Evolutionary conservation across 2,329 filamentous ascomycete genomes (phyloP).

Genomic region (Aspergillus melleus): DNA sequence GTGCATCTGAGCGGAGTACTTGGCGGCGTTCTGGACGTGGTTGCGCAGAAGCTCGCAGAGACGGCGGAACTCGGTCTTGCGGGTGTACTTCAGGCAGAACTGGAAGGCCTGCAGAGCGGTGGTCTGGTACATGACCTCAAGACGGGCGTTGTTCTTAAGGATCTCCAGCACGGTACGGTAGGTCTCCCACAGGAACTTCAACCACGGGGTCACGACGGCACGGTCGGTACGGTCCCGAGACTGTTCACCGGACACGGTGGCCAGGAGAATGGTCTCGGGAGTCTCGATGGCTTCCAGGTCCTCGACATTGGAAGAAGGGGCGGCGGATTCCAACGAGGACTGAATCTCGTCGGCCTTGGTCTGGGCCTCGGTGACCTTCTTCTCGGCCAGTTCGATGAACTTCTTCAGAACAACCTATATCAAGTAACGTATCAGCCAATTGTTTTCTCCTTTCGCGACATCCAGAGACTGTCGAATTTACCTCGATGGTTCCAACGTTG

Average conservation of each 20-base stretch:
- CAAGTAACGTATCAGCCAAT: conserved; percentile 8
- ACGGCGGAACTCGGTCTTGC: conserved; percentile 98
- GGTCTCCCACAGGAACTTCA: conserved; percentile 99
- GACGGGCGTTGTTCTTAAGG: conserved; percentile 95
- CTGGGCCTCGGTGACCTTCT: conserved; percentile 95
- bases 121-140: conserved; percentile 97
- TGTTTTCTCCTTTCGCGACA: neutral
- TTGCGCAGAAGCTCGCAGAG: conserved; percentile 98
- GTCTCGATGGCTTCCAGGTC: conserved; percentile 97
- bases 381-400: conserved; percentile 95
- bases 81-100: conserved; percentile 96
- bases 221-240: conserved; percentile 96
- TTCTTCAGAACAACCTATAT: conserved; percentile 83
- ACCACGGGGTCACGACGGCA: conserved; percentile 96
- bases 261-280: conserved; percentile 94
- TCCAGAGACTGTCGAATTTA: conserved; percentile 36
- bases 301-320: conserved; percentile 74
- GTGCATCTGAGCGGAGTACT: conserved; percentile 98
- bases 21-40: conserved; percentile 97
- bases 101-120: conserved; percentile 98
- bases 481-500: conserved; percentile 96
- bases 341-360: conserved; percentile 95
- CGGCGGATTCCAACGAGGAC: conserved; percentile 75
- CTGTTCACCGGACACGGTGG: conserved; percentile 96
- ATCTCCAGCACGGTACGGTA: conserved; percentile 98